Percentiles rank a stretch among this genome's conserved stretches.
These are phyloP conservation scores for Kodamaea fungicola DNA, from an alignment of 1,139 yeast species.

Conservation along the genomic window DNA sequence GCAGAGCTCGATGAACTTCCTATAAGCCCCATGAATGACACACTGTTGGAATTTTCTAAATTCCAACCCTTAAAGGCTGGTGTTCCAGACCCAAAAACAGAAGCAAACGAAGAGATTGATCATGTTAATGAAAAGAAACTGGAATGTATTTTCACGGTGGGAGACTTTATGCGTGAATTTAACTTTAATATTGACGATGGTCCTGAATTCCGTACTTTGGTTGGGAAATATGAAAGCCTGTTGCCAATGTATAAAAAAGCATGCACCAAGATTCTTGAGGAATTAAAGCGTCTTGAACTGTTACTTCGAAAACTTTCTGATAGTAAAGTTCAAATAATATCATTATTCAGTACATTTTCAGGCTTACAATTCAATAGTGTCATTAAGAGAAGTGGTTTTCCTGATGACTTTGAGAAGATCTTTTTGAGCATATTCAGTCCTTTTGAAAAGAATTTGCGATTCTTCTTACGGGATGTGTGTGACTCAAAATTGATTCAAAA, in stretches of 20 bases:
- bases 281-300: conserved; percentile 28
- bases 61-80: neutral
- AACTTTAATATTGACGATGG: conserved; percentile 59
- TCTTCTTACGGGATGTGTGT: conserved; percentile 31
- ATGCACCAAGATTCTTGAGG: conserved; percentile 32
- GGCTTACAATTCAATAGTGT: conserved; percentile 16
- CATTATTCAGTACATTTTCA: conserved; percentile 19
- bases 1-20: conserved; percentile 2
- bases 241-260: conserved; percentile 47
- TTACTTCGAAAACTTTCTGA: conserved; percentile 16
- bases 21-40: neutral
- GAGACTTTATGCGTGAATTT: conserved; percentile 16
- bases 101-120: neutral
- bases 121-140: neutral
- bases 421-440: conserved; percentile 27
- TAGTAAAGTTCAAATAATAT: conserved; percentile 23
- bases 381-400: conserved; percentile 11
- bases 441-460: conserved; percentile 29
- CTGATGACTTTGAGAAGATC: conserved; percentile 10
- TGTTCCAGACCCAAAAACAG: neutral
- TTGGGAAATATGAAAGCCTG: conserved; percentile 51
- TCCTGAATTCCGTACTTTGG: conserved; percentile 63
- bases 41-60: conserved; percentile 1
- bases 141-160: conserved; percentile 2
- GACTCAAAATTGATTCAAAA: conserved; percentile 27